phyloP scores from a whole-genome alignment of 2,329 filamentous ascomycete species.

The Calonectria hongkongensis region DNA sequence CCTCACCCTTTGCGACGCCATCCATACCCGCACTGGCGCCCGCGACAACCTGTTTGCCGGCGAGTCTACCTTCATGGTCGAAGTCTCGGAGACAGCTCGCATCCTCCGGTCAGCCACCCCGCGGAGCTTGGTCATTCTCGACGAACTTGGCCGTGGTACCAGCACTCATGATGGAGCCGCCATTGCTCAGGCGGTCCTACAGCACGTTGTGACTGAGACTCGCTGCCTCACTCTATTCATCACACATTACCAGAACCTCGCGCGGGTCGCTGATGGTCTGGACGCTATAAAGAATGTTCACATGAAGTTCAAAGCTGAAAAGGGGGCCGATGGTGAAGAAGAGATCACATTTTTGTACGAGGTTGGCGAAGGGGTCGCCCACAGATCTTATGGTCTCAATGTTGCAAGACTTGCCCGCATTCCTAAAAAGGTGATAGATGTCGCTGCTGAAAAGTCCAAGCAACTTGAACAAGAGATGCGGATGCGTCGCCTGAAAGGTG shows the following conservation, averaged over 20 bases:
- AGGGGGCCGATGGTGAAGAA: conserved; percentile 72
- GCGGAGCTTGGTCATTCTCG: conserved; percentile 90
- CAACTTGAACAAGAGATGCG: conserved; percentile 86
- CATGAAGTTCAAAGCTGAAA: conserved; percentile 84
- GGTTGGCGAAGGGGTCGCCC: conserved; percentile 91
- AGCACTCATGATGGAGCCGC: conserved; percentile 97
- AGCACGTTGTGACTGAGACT: conserved; percentile 85
- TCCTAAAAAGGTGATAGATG: conserved; percentile 83
- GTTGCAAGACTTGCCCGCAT: conserved; percentile 91
- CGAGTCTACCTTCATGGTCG: conserved; percentile 98
- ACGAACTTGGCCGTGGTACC: conserved; percentile 95
- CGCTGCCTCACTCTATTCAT: conserved; percentile 93
- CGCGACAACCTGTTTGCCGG: conserved; percentile 97
- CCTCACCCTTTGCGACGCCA: conserved; percentile 90
- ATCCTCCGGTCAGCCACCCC: conserved; percentile 93
- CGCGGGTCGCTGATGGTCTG: conserved; percentile 81
- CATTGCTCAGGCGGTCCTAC: conserved; percentile 93
- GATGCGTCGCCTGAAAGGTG: conserved; percentile 75
- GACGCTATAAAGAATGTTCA: conserved; percentile 88
- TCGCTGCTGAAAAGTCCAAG: conserved; percentile 85
- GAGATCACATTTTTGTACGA: conserved; percentile 97
- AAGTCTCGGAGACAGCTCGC: conserved; percentile 92
- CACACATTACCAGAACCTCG: conserved; percentile 95
- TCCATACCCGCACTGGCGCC: conserved; percentile 96
- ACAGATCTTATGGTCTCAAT: conserved; percentile 95